Conservation (phyloP, 148 eudicot genomes). For the Cornus florida region DNA sequence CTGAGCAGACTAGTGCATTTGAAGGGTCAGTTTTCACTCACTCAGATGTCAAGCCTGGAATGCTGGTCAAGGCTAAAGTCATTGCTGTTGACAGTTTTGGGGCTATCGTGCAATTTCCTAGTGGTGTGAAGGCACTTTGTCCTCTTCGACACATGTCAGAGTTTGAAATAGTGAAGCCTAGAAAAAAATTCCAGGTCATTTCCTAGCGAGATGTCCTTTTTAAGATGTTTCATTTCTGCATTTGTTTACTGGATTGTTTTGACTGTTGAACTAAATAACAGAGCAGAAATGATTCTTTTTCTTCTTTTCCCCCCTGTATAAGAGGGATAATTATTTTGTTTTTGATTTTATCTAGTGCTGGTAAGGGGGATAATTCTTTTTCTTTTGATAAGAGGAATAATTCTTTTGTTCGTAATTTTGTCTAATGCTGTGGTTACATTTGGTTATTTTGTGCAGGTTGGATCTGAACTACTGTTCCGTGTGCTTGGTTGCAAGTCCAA, state of each 20-base stretch:
- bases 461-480: constrained; percentile 83
- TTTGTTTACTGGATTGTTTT: not conserved
- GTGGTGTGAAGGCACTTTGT: constrained; percentile 97
- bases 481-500: constrained; percentile 98
- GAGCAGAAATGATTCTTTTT: constrained; percentile 1
- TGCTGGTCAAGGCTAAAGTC: constrained; percentile 89
- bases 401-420: not conserved
- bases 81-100: constrained; percentile 59
- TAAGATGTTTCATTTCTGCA: not conserved
- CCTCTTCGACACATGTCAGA: constrained; percentile 98
- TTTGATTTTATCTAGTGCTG: not conserved
- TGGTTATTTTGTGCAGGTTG: constrained; percentile 65
- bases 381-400: not conserved
- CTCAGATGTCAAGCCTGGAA: constrained; percentile 96
- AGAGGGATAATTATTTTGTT: not conserved
- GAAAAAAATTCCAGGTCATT: constrained; percentile 83
- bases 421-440: constrained; percentile 5
- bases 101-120: constrained; percentile 80
- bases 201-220: constrained; percentile 6
- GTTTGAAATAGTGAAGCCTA: constrained; percentile 75
- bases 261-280: not conserved
- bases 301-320: not conserved
- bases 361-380: not conserved
- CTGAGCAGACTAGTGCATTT: constrained; percentile 78
- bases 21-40: constrained; percentile 96